Evolutionary conservation across 495 filamentous ascomycete genomes (phyloP).

Genomic region (Patellaria atrata): DNA sequence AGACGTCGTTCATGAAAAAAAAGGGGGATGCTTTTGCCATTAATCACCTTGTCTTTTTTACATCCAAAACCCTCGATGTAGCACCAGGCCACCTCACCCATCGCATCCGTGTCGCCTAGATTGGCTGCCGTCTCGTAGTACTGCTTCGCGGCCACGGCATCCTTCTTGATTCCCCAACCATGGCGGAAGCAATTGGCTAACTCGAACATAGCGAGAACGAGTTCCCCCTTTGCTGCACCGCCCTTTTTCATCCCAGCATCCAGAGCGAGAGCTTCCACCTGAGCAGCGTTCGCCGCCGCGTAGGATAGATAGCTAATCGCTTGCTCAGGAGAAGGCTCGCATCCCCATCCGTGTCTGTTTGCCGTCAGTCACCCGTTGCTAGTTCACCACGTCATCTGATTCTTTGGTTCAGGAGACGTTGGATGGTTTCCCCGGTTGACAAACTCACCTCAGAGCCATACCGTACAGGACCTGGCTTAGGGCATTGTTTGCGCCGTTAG

Average conservation of each 20-base stretch:
- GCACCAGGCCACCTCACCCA: slow-evolving; percentile 96
- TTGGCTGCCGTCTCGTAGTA: slow-evolving; percentile 98
- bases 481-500: slow-evolving; percentile 73
- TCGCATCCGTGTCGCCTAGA: slow-evolving; percentile 88
- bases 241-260: slow-evolving; percentile 80
- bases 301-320: slow-evolving; percentile 73
- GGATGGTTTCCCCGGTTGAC: neutral
- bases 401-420: neutral
- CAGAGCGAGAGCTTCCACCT: slow-evolving; percentile 70
- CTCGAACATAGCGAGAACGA: slow-evolving; percentile 95
- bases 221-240: slow-evolving; percentile 87
- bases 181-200: slow-evolving; percentile 90
- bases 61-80: slow-evolving; percentile 89
- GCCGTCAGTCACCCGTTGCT: neutral
- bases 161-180: slow-evolving; percentile 86
- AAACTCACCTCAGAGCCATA: slow-evolving; percentile 72
- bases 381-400: slow-evolving; percentile 11
- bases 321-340: slow-evolving; percentile 49
- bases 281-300: slow-evolving; percentile 82
- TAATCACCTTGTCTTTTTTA: slow-evolving; percentile 90
- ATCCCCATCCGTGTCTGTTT: slow-evolving; percentile 85
- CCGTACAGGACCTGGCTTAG: slow-evolving; percentile 94
- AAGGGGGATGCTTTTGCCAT: too few species aligned
- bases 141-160: slow-evolving; percentile 74
- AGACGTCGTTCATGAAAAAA: too few species aligned